These are phyloP conservation scores for Tricladium varicosporioides DNA, from an alignment of 2,329 filamentous ascomycete species.

Conservation along the genomic window DNA sequence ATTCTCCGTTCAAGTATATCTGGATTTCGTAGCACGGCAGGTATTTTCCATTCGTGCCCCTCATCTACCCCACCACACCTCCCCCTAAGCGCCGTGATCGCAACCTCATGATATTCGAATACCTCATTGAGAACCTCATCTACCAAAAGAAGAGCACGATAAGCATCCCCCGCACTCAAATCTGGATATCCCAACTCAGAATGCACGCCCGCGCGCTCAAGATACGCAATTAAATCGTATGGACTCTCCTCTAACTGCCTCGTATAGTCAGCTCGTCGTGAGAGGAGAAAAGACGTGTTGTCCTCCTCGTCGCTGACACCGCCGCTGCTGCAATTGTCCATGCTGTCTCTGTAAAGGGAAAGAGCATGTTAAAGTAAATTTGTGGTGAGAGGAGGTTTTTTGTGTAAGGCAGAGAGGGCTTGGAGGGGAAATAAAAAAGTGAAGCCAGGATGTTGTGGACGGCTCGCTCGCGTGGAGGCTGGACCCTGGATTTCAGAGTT, in stretches of 20 bases:
- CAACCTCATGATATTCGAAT: conserved; percentile 78
- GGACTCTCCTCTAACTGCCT: conserved; percentile 49
- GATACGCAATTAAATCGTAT: conserved; percentile 63
- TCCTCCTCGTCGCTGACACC: conserved; percentile 24
- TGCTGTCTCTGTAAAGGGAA: neutral
- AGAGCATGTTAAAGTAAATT: no score
- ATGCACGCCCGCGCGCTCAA: conserved; percentile 70
- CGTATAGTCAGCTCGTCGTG: conserved; percentile 56
- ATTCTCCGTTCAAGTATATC: no score
- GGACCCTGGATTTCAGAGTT: no score
- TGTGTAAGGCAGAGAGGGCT: no score
- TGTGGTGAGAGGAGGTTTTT: no score
- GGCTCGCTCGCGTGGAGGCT: no score
- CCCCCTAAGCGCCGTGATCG: conserved; percentile 41
- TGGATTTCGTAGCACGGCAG: conserved; percentile 40
- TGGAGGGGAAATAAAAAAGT: neutral
- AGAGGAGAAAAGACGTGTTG: conserved; percentile 41
- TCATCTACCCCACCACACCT: conserved; percentile 10
- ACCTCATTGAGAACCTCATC: conserved; percentile 76
- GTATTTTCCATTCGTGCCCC: conserved; percentile 26
- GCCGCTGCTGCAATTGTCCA: conserved; percentile 8
- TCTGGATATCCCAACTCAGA: conserved; percentile 81
- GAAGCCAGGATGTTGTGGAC: no score
- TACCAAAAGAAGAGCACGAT: conserved; percentile 80
- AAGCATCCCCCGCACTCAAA: conserved; percentile 84